Conservation (phyloP, 306 rosid genomes). For the Lablab purpureus region DNA sequence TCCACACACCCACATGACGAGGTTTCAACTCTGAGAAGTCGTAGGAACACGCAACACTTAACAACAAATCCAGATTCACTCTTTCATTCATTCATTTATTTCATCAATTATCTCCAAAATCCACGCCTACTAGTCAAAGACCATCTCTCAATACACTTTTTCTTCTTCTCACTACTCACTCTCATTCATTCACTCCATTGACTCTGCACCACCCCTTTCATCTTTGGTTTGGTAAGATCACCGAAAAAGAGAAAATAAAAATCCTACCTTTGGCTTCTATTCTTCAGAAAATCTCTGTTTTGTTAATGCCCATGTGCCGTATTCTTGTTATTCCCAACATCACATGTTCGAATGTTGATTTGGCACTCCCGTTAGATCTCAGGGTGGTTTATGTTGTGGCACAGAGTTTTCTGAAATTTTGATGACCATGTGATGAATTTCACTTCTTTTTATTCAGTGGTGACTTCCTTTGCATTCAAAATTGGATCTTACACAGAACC, state of each 20-base stretch:
- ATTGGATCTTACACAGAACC: slow-evolving; percentile 35
- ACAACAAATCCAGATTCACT: slow-evolving; percentile 21
- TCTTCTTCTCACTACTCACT: slow-evolving; percentile 18
- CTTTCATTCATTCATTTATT: neutral
- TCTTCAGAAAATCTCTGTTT: slow-evolving; percentile 30
- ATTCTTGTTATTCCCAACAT: slow-evolving; percentile 22
- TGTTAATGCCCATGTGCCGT: slow-evolving; percentile 40
- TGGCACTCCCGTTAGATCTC: slow-evolving; percentile 50
- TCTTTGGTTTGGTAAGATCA: slow-evolving; percentile 14
- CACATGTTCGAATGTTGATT: slow-evolving; percentile 40
- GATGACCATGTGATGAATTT: slow-evolving; percentile 24
- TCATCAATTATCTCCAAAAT: slow-evolving; percentile 28
- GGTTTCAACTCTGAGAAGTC: neutral
- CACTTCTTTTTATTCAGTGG: slow-evolving; percentile 24
- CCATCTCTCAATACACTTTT: neutral
- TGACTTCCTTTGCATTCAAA: slow-evolving; percentile 8
- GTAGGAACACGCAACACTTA: neutral
- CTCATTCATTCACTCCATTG: neutral
- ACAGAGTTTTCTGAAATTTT: slow-evolving; percentile 17
- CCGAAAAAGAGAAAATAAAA: neutral
- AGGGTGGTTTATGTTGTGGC: slow-evolving; percentile 20
- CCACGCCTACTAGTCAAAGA: neutral
- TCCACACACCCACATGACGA: neutral
- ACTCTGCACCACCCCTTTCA: slow-evolving; percentile 25
- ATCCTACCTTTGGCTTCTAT: slow-evolving; percentile 21